Percentiles rank a stretch among this genome's conserved stretches.
Evolutionary conservation across 2,329 filamentous ascomycete species (phyloP).

Genomic region (Aspergillus sp.): DNA sequence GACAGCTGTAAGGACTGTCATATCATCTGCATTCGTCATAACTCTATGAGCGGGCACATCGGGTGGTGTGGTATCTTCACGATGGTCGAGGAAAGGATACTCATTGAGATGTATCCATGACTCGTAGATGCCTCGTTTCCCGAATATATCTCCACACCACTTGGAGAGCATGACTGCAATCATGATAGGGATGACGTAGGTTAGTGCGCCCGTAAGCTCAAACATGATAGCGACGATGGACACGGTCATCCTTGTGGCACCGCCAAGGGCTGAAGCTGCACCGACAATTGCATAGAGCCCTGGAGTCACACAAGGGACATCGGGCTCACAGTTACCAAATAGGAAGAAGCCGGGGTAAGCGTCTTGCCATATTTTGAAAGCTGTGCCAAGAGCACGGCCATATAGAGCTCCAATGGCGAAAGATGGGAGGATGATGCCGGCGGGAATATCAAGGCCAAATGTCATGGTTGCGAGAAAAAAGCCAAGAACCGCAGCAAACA

Average conservation of each 20-base stretch:
- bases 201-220: constrained; percentile 91
- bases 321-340: constrained; percentile 79
- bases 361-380: constrained; percentile 84
- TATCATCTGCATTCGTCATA: constrained; percentile 90
- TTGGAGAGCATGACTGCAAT: constrained; percentile 97
- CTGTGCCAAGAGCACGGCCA: constrained; percentile 83
- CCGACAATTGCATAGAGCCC: constrained; percentile 97
- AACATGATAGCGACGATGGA: constrained; percentile 99
- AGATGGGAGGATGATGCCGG: constrained; percentile 91
- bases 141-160: constrained; percentile 96
- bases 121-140: constrained; percentile 91
- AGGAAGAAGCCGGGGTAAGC: constrained; percentile 74
- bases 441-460: constrained; percentile 91
- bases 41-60: constrained; percentile 83
- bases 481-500: constrained; percentile 79
- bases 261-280: constrained; percentile 88
- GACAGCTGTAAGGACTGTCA: constrained; percentile 81
- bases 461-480: constrained; percentile 84
- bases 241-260: constrained; percentile 93
- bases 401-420: constrained; percentile 93
- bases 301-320: constrained; percentile 84
- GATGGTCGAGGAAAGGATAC: constrained; percentile 93
- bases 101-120: constrained; percentile 96
- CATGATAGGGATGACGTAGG: constrained; percentile 98
- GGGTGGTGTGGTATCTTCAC: constrained; percentile 73